Conservation (phyloP, 2,329 filamentous ascomycete genomes). For the Penicillium sp. region DNA sequence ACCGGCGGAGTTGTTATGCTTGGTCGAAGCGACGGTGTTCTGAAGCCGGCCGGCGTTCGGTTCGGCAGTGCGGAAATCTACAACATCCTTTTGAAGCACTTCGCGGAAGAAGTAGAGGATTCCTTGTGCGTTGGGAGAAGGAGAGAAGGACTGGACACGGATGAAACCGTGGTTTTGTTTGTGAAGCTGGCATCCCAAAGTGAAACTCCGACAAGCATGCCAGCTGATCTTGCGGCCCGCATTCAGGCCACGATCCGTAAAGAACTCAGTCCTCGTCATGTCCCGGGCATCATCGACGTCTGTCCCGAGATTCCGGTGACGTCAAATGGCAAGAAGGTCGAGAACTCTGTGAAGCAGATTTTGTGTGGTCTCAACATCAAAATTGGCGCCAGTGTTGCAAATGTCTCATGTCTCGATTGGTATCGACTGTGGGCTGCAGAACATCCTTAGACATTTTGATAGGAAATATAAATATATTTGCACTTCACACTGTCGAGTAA, state of each 20-base stretch:
- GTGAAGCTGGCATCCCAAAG: slow-evolving; percentile 67
- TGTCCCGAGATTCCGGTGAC: slow-evolving; percentile 89
- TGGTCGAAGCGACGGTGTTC: slow-evolving; percentile 85
- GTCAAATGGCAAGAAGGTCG: slow-evolving; percentile 96
- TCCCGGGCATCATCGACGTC: slow-evolving; percentile 80
- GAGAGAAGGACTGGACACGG: slow-evolving; percentile 68
- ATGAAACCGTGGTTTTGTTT: slow-evolving; percentile 89
- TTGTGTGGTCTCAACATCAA: slow-evolving; percentile 84
- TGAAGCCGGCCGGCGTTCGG: slow-evolving; percentile 89
- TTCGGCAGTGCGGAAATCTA: slow-evolving; percentile 97
- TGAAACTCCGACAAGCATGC: slow-evolving; percentile 50
- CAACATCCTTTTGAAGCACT: slow-evolving; percentile 86
- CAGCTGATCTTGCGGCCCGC: slow-evolving; percentile 61
- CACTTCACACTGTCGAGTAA: neutral
- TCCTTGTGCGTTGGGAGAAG: slow-evolving; percentile 85
- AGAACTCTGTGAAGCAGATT: slow-evolving; percentile 96
- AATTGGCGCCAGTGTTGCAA: slow-evolving; percentile 91
- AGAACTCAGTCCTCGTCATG: slow-evolving; percentile 86
- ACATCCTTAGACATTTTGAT: slow-evolving; percentile 41
- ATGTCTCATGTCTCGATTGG: slow-evolving; percentile 86
- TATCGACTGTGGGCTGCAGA: slow-evolving; percentile 76
- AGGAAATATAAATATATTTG: neutral
- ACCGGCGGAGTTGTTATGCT: slow-evolving; percentile 88
- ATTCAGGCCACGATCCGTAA: slow-evolving; percentile 73
- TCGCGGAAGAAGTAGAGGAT: slow-evolving; percentile 78